Conservation (phyloP, 352 stramenopile genomes). For the Phytophthora macrochlamydospora region DNA sequence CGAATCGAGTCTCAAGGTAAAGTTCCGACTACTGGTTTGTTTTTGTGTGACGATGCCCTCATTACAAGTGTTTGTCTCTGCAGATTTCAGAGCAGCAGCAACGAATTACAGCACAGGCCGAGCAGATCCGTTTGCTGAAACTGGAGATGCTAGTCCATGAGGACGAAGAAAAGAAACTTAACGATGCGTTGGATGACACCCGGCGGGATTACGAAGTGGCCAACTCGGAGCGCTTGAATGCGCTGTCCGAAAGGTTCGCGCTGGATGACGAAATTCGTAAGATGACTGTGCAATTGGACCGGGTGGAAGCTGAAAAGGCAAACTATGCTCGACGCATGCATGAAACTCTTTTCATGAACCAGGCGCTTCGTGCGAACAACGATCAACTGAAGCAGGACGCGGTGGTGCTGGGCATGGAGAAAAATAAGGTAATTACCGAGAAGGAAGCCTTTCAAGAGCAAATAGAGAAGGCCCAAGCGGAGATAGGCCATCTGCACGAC, state of each 20-base stretch:
- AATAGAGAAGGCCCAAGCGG: constrained; percentile 30
- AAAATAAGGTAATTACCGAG: constrained; percentile 52
- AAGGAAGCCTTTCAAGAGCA: constrained; percentile 44
- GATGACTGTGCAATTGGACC: constrained; percentile 54
- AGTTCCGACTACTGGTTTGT: background rate
- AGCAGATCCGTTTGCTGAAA: constrained; percentile 64
- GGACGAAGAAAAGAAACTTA: constrained; percentile 66
- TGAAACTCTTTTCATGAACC: constrained; percentile 80
- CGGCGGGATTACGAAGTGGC: constrained; percentile 69
- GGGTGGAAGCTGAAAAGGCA: constrained; percentile 57
- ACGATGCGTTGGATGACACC: constrained; percentile 59
- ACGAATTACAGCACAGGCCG: constrained; percentile 29
- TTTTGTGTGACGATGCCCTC: background rate
- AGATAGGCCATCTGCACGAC: constrained; percentile 39
- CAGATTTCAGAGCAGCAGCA: constrained; percentile 53
- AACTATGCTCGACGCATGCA: constrained; percentile 73
- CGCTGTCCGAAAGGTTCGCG: constrained; percentile 57
- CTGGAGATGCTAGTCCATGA: constrained; percentile 77
- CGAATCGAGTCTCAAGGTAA: constrained; percentile 40
- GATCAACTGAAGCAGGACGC: constrained; percentile 70
- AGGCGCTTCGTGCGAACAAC: constrained; percentile 62
- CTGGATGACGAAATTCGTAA: constrained; percentile 74
- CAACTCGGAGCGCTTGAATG: constrained; percentile 70
- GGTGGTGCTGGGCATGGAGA: constrained; percentile 63
- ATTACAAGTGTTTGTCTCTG: background rate